Base-by-base conservation (phyloP, 2,329 filamentous ascomycete genomes). In the Botryosphaeria dothidea region DNA sequence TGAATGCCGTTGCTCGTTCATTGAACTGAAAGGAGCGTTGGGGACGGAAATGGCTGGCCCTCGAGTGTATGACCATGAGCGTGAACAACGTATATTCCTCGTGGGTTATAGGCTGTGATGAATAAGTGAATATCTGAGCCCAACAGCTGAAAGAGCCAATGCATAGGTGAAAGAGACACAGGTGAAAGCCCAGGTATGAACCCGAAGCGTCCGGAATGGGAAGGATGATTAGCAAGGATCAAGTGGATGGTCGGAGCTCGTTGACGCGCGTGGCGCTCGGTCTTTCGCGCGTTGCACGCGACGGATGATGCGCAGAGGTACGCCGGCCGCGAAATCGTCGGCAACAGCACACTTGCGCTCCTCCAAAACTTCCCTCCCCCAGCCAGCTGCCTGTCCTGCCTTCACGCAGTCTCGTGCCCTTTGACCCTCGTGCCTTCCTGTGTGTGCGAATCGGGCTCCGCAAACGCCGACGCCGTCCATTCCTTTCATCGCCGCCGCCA, bases 251-350 rank as follows among this genome's bases (percentile, higher is more conserved):
- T n/a, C 34, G 21, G 34, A 27, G 34, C 34, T 17, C 17, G 36
- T 45, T 58, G 54, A 58, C 54, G 54, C 54, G 54, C 34, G 54
- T 58, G 54, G 54, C 54, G 54, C 54, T 58, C 54, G 54, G 54
- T 7, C 36, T 25, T n/a, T 46, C 56, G 56, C 56, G 56, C 41
- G n/a, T 9, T 60, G 56, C 15, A 58, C 54, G 54, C 54, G 36
- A 23, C 31, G 31, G 52, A 58, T 58, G 54, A 58, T 58, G 54
- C 25, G 54, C 54, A 58, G 43, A n/a, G 19, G 21, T 19, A 25
- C 23, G 46, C 46, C 25, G 15, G 29, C 49, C 52, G 38, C 56
- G 38, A 60, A 60, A 60, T 60, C 56, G 54, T 31, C 38, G 54
- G 54, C 54, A 34, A 9, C 51, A 34, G 51, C 19, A 29, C 23